Evolutionary conservation across 345 rosid genomes (phyloP).

Genomic region (Angophora floribunda): DNA sequence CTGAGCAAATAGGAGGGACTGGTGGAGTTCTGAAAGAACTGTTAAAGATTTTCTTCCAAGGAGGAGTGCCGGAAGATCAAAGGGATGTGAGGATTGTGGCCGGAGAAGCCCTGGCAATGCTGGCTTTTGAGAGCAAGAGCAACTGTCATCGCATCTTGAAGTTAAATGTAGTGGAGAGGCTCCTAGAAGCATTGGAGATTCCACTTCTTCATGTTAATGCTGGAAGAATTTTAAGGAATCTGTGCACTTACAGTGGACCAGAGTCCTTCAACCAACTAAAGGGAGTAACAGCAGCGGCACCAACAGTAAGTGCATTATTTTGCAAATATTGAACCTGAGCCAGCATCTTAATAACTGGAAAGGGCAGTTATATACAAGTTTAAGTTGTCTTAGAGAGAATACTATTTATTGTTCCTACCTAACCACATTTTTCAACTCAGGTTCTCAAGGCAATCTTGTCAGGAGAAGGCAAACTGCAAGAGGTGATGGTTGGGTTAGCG

Average conservation of each 20-base stretch:
- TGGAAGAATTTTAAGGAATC: conserved; percentile 57
- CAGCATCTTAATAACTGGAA: not conserved
- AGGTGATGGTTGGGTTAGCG: conserved; percentile 69
- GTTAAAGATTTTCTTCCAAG: conserved; percentile 45
- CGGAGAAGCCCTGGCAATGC: conserved; percentile 81
- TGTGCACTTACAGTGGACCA: conserved; percentile 38
- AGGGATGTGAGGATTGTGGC: conserved; percentile 46
- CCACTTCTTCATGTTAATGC: conserved; percentile 42
- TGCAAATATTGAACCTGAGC: not conserved
- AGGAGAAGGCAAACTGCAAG: conserved; percentile 57
- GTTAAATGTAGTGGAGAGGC: conserved; percentile 30
- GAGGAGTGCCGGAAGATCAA: conserved; percentile 6
- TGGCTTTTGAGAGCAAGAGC: conserved; percentile 57
- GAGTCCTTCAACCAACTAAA: conserved; percentile 39
- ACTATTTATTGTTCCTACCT: not conserved
- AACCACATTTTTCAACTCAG: conserved; percentile 15
- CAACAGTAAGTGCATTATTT: conserved; percentile 32
- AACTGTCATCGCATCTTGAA: conserved; percentile 62
- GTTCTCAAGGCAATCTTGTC: conserved; percentile 54
- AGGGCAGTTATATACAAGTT: not conserved
- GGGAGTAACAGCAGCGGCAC: conserved; percentile 46
- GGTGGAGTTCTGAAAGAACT: conserved; percentile 68
- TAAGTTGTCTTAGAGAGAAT: not conserved
- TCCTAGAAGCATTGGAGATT: conserved; percentile 38
- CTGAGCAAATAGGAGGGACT: conserved; percentile 59